Evolutionary conservation across 1,284 basidiomycete species (phyloP).

Genomic region (Ceratobasidium theobromae): DNA sequence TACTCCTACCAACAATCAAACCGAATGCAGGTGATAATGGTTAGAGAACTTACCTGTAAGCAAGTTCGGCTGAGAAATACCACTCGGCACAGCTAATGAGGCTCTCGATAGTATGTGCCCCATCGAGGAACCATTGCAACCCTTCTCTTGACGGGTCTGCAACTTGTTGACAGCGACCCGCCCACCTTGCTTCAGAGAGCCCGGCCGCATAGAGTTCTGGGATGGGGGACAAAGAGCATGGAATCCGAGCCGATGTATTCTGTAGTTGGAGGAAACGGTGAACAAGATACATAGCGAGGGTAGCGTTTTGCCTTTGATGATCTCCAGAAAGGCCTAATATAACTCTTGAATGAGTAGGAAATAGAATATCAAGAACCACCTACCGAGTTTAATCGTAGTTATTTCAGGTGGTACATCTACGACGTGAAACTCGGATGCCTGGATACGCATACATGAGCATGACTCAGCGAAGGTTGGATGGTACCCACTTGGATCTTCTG

Average conservation of each 20-base stretch:
- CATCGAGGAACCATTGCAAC: constrained; percentile 89
- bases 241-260: constrained; percentile 37
- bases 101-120: constrained; percentile 94
- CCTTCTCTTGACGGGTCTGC: constrained; percentile 52
- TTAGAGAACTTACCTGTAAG: constrained; percentile 42
- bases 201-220: constrained; percentile 60
- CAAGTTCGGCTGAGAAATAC: constrained; percentile 65
- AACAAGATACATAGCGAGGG: constrained; percentile 78
- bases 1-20: constrained; percentile 34
- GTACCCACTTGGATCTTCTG: constrained; percentile 57
- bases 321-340: constrained; percentile 74
- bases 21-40: neutral
- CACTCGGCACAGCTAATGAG: constrained; percentile 84
- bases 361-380: constrained; percentile 22
- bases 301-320: constrained; percentile 91
- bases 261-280: constrained; percentile 64
- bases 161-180: constrained; percentile 93
- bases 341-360: too few relatives aligned
- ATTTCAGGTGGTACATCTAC: constrained; percentile 54
- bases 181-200: constrained; percentile 79
- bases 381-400: constrained; percentile 64
- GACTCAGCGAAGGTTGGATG: neutral
- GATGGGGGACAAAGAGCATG: constrained; percentile 37
- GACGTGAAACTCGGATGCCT: constrained; percentile 69
- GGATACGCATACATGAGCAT: constrained; percentile 10